These are phyloP conservation scores for Xylaria multiplex DNA, from an alignment of 2,329 filamentous ascomycete genomes.

Conservation along the genomic window DNA sequence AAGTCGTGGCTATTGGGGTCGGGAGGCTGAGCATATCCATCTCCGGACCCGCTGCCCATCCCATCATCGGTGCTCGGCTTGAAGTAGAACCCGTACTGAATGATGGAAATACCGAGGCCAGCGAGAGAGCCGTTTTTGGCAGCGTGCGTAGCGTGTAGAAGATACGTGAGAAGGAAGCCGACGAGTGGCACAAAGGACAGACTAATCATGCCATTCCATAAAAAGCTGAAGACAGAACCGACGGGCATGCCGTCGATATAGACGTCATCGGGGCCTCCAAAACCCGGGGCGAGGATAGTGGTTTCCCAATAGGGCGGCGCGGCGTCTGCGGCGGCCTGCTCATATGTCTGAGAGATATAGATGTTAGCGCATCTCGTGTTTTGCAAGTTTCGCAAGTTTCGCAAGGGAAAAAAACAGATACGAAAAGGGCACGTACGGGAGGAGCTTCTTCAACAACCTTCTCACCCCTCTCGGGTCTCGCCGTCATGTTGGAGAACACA, in stretches of 20 bases:
- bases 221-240: conserved; percentile 84
- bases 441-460: conserved; percentile 85
- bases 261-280: conserved; percentile 91
- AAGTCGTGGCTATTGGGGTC: conserved; percentile 94
- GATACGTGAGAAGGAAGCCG: conserved; percentile 96
- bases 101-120: conserved; percentile 91
- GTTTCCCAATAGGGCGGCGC: conserved; percentile 99
- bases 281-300: conserved; percentile 91
- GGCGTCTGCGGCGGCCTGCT: conserved; percentile 95
- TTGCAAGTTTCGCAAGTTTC: no score
- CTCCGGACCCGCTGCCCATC: conserved; percentile 59
- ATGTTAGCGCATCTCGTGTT: conserved; percentile 46
- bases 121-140: conserved; percentile 97
- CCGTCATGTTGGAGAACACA: conserved; percentile 94
- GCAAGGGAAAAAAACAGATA: background rate
- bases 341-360: conserved; percentile 80
- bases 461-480: conserved; percentile 85
- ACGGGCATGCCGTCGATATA: conserved; percentile 97
- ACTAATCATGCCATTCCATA: conserved; percentile 96
- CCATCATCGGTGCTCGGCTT: conserved; percentile 66
- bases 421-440: conserved; percentile 72
- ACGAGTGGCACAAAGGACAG: conserved; percentile 92
- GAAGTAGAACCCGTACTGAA: conserved; percentile 98
- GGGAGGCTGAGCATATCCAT: conserved; percentile 74
- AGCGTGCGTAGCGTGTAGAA: conserved; percentile 96